These are phyloP conservation scores for Hypoxylon sp. DNA, from an alignment of 2,329 filamentous ascomycete species.

Conservation along the genomic window DNA sequence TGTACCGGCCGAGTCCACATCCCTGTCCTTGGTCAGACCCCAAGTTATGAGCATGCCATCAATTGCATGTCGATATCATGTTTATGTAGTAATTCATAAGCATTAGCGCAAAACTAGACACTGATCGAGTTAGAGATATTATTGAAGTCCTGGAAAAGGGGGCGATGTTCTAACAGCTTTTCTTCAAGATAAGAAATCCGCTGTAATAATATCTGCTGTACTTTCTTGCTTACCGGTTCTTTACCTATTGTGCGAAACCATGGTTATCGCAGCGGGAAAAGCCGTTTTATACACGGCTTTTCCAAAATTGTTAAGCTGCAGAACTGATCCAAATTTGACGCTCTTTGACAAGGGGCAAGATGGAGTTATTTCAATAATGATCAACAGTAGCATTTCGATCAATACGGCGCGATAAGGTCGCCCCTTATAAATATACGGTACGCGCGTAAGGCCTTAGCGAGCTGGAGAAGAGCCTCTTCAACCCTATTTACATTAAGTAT, in stretches of 20 bases:
- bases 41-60: slow-evolving; percentile 29
- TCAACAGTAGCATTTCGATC: slow-evolving; percentile 19
- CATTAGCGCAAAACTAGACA: slow-evolving; percentile 22
- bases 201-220: background rate
- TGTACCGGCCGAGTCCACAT: slow-evolving; percentile 25
- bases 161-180: background rate
- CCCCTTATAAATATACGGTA: slow-evolving; percentile 4
- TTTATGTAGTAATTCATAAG: background rate
- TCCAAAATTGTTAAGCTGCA: slow-evolving; percentile 21
- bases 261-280: slow-evolving; percentile 15
- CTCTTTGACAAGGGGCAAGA: slow-evolving; percentile 1
- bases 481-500: background rate
- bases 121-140: slow-evolving; percentile 37
- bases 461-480: slow-evolving; percentile 15
- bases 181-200: background rate
- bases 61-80: slow-evolving; percentile 22
- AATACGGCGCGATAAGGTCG: slow-evolving; percentile 6
- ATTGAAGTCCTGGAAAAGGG: slow-evolving; percentile 17
- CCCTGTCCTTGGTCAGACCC: slow-evolving; percentile 24
- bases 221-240: background rate
- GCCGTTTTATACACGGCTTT: slow-evolving; percentile 1
- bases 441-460: slow-evolving; percentile 2
- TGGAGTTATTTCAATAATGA: slow-evolving; percentile 16
- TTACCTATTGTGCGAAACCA: slow-evolving; percentile 8
- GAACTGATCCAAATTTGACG: slow-evolving; percentile 13